Evolutionary conservation across 257 asterid genomes (phyloP).

Genomic region (Solanum pennellii): DNA sequence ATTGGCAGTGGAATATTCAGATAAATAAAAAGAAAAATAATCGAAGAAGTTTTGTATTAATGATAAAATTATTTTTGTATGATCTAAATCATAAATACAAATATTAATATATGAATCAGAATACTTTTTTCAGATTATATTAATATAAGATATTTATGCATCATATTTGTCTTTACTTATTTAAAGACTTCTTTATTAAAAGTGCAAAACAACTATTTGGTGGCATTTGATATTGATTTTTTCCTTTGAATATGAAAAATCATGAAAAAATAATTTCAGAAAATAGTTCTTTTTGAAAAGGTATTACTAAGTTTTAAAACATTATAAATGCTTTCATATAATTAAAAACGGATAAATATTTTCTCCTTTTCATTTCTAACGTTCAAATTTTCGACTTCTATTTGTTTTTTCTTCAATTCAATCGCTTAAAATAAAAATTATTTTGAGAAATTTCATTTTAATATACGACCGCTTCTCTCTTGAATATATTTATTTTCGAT

Average conservation of each 20-base stretch:
- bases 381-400: not conserved
- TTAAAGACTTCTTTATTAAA: not conserved
- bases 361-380: not conserved
- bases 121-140: too few species aligned
- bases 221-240: not conserved
- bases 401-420: not conserved
- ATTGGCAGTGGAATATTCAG: not conserved
- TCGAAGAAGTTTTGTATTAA: fast-evolving
- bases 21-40: not conserved
- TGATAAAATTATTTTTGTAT: not conserved
- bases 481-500: not conserved
- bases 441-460: not conserved
- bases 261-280: not conserved
- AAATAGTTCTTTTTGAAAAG: not conserved
- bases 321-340: not conserved
- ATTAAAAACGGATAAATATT: not conserved
- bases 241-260: not conserved
- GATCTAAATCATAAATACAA: fast-evolving
- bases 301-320: not conserved
- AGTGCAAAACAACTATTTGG: not conserved
- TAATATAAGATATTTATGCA: too few species aligned
- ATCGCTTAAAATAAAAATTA: not conserved
- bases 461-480: not conserved
- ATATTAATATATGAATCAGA: too few species aligned
- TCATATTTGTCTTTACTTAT: too few species aligned